Evolutionary conservation across 2,329 filamentous ascomycete genomes (phyloP).

Genomic region (Sporothrix variecibatus): DNA sequence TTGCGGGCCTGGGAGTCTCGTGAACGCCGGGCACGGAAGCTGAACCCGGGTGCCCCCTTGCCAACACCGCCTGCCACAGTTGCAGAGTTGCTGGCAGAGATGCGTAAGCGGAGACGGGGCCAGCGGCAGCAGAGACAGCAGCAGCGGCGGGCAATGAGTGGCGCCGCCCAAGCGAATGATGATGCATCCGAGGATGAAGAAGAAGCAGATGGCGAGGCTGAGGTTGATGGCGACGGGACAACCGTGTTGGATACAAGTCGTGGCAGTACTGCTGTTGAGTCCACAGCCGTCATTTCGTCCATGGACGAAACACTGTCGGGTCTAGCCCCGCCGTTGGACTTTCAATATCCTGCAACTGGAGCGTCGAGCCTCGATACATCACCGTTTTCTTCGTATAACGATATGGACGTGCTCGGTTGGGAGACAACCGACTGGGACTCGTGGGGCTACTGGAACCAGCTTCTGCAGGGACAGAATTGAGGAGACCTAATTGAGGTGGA

Average conservation of each 20-base stretch:
- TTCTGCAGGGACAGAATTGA: slow-evolving; percentile 16
- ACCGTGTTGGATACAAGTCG: too few species aligned
- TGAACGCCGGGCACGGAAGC: slow-evolving; percentile 27
- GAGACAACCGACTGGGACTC: slow-evolving; percentile 29
- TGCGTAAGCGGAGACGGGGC: background rate
- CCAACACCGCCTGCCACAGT: background rate
- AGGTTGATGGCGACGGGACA: background rate
- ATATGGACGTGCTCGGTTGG: slow-evolving; percentile 27
- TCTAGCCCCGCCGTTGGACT: background rate
- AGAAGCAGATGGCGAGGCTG: background rate
- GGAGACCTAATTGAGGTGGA: too few species aligned
- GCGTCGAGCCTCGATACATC: background rate
- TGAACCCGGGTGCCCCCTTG: background rate
- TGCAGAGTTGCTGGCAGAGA: background rate
- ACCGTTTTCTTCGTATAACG: slow-evolving; percentile 1
- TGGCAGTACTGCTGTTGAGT: background rate
- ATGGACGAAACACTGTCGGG: background rate
- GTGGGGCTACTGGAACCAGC: slow-evolving; percentile 29
- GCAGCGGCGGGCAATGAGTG: background rate
- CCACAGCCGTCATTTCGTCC: background rate
- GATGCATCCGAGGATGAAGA: background rate
- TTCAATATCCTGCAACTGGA: background rate
- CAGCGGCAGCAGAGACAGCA: background rate
- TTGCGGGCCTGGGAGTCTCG: slow-evolving; percentile 33
- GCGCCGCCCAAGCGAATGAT: too few species aligned